phyloP scores from a whole-genome alignment of 208 protist species.

The Phytomonas francai region DNA sequence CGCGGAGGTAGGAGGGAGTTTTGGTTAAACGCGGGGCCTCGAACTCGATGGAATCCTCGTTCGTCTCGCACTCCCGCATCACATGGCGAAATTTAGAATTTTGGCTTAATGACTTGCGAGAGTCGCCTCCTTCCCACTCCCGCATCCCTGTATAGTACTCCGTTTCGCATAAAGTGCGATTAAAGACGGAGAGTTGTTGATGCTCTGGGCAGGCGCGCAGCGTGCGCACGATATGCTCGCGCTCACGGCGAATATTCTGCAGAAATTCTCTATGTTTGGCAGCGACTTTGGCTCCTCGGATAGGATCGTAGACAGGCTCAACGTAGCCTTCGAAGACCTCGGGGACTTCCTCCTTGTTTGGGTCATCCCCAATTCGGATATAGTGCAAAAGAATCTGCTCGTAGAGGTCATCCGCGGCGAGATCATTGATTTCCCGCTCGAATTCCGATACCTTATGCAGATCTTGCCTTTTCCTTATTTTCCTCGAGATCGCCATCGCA shows the following conservation, averaged over 20 bases:
- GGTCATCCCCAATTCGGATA: slow-evolving; percentile 57
- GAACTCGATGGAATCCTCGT: slow-evolving; percentile 38
- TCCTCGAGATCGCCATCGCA: slow-evolving; percentile 8
- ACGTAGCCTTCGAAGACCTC: slow-evolving; percentile 71
- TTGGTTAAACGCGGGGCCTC: slow-evolving; percentile 69
- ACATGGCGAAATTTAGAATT: slow-evolving; percentile 15
- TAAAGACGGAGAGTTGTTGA: slow-evolving; percentile 51
- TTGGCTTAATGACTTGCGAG: not conserved
- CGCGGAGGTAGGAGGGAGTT: slow-evolving; percentile 85
- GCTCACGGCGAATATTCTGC: slow-evolving; percentile 38
- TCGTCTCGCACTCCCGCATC: slow-evolving; percentile 13
- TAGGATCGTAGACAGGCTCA: slow-evolving; percentile 42
- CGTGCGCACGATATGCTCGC: slow-evolving; percentile 54
- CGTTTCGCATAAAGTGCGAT: slow-evolving; percentile 68
- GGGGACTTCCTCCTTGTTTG: slow-evolving; percentile 47
- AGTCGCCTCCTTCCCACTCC: slow-evolving; percentile 44
- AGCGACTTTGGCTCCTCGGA: slow-evolving; percentile 25
- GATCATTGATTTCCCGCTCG: slow-evolving; percentile 72
- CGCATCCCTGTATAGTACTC: slow-evolving; percentile 84
- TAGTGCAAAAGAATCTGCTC: slow-evolving; percentile 71
- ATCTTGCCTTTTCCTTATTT: slow-evolving; percentile 62
- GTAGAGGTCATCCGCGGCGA: slow-evolving; percentile 64
- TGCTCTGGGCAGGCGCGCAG: slow-evolving; percentile 60
- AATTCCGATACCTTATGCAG: slow-evolving; percentile 35
- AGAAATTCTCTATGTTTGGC: slow-evolving; percentile 27